These are phyloP conservation scores for Fusarium paranaense DNA, from an alignment of 2,329 filamentous ascomycete genomes.

Conservation along the genomic window DNA sequence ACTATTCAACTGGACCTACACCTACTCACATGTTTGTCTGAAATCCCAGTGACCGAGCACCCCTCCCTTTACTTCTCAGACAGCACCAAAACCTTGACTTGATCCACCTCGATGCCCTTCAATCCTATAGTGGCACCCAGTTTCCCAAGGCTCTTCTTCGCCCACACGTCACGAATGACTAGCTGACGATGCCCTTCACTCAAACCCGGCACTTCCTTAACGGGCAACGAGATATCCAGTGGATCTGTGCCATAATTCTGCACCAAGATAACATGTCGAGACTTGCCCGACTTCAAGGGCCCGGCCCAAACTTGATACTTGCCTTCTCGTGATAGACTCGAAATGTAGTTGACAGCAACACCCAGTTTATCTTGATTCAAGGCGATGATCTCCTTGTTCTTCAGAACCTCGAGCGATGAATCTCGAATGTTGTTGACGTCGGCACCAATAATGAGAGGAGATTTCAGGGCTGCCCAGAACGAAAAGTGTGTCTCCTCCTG, in stretches of 20 bases:
- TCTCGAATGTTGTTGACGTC: not conserved
- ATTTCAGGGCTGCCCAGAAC: not conserved
- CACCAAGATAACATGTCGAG: not conserved
- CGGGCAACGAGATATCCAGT: not conserved
- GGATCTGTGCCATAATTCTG: not conserved
- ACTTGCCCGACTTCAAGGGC: not conserved
- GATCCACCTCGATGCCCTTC: not conserved
- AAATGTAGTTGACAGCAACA: not conserved
- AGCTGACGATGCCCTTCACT: not conserved
- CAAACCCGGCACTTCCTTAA: not conserved
- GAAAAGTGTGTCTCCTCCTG: not conserved
- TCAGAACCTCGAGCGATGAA: not conserved
- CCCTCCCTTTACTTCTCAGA: not conserved
- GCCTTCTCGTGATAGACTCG: not conserved
- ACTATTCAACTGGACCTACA: not conserved
- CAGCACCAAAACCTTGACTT: not conserved
- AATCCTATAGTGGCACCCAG: not conserved
- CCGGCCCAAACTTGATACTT: not conserved
- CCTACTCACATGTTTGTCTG: not conserved
- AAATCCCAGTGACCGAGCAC: not conserved
- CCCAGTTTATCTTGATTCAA: not conserved
- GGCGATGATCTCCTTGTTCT: conserved; percentile 1
- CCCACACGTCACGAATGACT: not conserved
- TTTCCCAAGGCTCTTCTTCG: not conserved
- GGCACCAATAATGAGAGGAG: conserved; percentile 1